These are phyloP conservation scores for Lepidium africanum DNA, from an alignment of 345 rosid genomes.

Conservation along the genomic window DNA sequence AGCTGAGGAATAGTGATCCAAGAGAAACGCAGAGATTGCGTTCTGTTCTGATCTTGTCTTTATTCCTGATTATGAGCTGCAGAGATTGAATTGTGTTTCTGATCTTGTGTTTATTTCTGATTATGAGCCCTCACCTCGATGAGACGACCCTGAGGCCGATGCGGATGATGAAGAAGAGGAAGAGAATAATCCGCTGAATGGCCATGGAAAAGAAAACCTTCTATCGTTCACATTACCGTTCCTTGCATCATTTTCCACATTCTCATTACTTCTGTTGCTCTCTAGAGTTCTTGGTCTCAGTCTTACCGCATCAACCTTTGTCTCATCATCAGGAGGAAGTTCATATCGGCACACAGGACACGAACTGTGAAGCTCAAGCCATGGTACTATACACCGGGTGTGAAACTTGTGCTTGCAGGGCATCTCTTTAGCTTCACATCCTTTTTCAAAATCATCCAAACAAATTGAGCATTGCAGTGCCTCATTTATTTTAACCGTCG, in stretches of 20 bases:
- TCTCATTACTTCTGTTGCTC: constrained; percentile 8
- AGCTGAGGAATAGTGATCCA: neutral
- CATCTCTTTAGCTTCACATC: constrained; percentile 53
- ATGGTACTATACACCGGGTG: constrained; percentile 39
- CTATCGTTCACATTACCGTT: constrained; percentile 32
- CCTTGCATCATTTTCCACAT: constrained; percentile 36
- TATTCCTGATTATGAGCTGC: neutral
- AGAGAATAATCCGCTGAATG: constrained; percentile 62
- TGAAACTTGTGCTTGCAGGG: constrained; percentile 62
- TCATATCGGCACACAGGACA: constrained; percentile 54
- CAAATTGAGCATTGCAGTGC: constrained; percentile 31
- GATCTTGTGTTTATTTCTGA: neutral
- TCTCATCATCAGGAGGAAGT: constrained; percentile 34
- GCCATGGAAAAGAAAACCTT: constrained; percentile 74
- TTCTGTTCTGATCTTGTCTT: neutral
- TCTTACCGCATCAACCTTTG: constrained; percentile 37
- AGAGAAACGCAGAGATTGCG: neutral
- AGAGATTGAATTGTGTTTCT: neutral
- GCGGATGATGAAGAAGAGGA: constrained; percentile 38
- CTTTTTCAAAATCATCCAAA: constrained; percentile 41
- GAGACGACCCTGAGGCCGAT: constrained; percentile 29
- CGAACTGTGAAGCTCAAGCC: constrained; percentile 58
- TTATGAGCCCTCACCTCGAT: constrained; percentile 30
- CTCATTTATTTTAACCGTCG: constrained; percentile 48
- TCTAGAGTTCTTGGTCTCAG: constrained; percentile 14